Percentiles rank a stretch among this genome's conserved stretches.
These are phyloP conservation scores for Lolium multiflorum DNA, from an alignment of 176 grass and related monocot species.

Conservation along the genomic window DNA sequence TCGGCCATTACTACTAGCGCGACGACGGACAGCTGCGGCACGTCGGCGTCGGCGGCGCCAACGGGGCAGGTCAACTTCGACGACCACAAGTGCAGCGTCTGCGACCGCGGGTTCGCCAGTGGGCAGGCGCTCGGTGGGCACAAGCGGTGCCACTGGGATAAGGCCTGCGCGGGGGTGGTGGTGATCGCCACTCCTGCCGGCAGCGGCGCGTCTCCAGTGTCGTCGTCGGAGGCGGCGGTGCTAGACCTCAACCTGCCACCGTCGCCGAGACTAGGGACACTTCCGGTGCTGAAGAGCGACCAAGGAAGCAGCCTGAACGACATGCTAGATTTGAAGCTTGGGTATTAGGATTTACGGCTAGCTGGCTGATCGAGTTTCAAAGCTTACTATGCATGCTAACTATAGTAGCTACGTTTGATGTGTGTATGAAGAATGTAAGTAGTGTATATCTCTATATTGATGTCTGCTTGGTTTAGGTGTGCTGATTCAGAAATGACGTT, in stretches of 20 bases:
- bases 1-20: not conserved
- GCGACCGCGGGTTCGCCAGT: constrained; percentile 52
- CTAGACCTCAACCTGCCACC: constrained; percentile 59
- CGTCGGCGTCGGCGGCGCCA: not conserved
- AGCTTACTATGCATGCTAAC: not conserved
- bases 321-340: constrained; percentile 48
- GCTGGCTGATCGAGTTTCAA: not conserved
- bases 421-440: not conserved
- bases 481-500: constrained; percentile 42
- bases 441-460: not conserved
- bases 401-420: not conserved
- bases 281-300: not conserved
- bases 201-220: not conserved
- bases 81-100: constrained; percentile 49
- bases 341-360: not conserved
- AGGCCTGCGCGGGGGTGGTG: not conserved
- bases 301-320: constrained; percentile 18
- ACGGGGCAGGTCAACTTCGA: not conserved
- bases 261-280: not conserved
- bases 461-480: not conserved
- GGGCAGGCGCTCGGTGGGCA: constrained; percentile 80
- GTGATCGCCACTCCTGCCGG: not conserved
- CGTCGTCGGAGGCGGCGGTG: not conserved
- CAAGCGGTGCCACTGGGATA: constrained; percentile 65
- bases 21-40: not conserved